Conservation (phyloP, 2,329 filamentous ascomycete genomes). For the Ceratocystis alfenasii region DNA sequence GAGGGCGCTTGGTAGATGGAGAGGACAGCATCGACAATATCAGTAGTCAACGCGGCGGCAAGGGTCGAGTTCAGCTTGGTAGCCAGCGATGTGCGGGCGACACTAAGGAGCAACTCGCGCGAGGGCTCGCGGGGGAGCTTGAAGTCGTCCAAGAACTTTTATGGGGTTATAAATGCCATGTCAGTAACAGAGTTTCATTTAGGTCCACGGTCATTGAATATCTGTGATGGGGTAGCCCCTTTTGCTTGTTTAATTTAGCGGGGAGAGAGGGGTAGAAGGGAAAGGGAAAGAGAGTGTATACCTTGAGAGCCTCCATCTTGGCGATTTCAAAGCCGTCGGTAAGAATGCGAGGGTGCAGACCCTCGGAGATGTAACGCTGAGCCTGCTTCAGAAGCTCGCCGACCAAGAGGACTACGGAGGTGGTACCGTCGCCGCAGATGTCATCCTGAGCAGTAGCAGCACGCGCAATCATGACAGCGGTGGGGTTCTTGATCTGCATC, state of each 20-base stretch:
- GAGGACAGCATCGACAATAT: constrained; percentile 92
- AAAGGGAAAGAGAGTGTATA: constrained; percentile 28
- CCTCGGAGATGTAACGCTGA: constrained; percentile 88
- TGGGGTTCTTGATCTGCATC: constrained; percentile 97
- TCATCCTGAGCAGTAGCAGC: constrained; percentile 96
- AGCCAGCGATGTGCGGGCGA: constrained; percentile 84
- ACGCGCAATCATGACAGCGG: constrained; percentile 70
- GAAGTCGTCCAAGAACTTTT: constrained; percentile 85
- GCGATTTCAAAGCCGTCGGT: constrained; percentile 97
- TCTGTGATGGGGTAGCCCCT: constrained; percentile 13
- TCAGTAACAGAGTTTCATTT: constrained; percentile 16
- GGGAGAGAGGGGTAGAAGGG: too few species aligned
- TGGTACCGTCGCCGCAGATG: constrained; percentile 95
- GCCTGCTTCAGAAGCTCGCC: constrained; percentile 97
- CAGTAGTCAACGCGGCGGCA: constrained; percentile 81
- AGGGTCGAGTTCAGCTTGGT: constrained; percentile 88
- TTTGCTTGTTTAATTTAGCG: too few species aligned
- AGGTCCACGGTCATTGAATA: not conserved
- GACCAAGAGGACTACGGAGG: constrained; percentile 86
- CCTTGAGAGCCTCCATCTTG: constrained; percentile 83
- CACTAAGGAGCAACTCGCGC: constrained; percentile 82
- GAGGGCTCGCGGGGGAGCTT: constrained; percentile 82
- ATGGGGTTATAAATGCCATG: constrained; percentile 14
- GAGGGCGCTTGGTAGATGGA: constrained; percentile 79
- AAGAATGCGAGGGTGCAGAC: constrained; percentile 91